Conservation (phyloP, 768 basidiomycete genomes). For the Kwoniella sp. region DNA sequence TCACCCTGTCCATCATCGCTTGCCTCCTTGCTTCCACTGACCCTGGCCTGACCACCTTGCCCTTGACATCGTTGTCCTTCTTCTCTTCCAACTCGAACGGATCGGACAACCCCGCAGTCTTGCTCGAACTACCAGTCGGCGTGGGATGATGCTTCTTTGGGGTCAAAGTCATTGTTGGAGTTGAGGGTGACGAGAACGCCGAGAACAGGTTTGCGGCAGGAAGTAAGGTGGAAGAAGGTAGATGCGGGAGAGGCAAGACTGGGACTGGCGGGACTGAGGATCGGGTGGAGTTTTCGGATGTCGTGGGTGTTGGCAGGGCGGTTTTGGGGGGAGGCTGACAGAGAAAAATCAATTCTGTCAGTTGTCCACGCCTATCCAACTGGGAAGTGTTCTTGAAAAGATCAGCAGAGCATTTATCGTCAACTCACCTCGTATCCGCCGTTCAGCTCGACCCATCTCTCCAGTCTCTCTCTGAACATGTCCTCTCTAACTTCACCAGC, state of each 20-base stretch:
- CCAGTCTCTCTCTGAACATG: slow-evolving; percentile 39
- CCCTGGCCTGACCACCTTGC: slow-evolving; percentile 34
- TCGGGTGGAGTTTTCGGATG: slow-evolving; percentile 20
- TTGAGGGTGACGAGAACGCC: slow-evolving; percentile 14
- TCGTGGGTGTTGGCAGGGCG: slow-evolving; percentile 43
- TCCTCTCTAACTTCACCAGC: slow-evolving; percentile 45
- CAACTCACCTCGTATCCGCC: slow-evolving; percentile 47
- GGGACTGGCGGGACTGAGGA: slow-evolving; percentile 48
- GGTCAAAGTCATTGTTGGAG: slow-evolving; percentile 17
- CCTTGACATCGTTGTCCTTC: slow-evolving; percentile 21
- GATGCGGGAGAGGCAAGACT: slow-evolving; percentile 40
- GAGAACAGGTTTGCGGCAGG: slow-evolving; percentile 40
- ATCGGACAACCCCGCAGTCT: slow-evolving; percentile 35
- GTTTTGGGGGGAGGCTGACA: slow-evolving; percentile 12
- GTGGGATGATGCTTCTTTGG: slow-evolving; percentile 20
- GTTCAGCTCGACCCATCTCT: slow-evolving; percentile 50
- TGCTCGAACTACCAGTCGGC: slow-evolving; percentile 15
- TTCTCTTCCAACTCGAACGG: slow-evolving; percentile 39
- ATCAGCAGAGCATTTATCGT: neutral
- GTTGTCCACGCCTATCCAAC: neutral
- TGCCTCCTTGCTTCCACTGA: slow-evolving; percentile 49
- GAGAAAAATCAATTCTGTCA: neutral
- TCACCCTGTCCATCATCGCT: slow-evolving; percentile 53
- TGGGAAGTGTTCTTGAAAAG: neutral
- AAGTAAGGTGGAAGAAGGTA: slow-evolving; percentile 39